Percentiles rank a stretch among this genome's conserved stretches.
These are phyloP conservation scores for Candida ulmi DNA, from an alignment of 805 yeast species.

Conservation along the genomic window DNA sequence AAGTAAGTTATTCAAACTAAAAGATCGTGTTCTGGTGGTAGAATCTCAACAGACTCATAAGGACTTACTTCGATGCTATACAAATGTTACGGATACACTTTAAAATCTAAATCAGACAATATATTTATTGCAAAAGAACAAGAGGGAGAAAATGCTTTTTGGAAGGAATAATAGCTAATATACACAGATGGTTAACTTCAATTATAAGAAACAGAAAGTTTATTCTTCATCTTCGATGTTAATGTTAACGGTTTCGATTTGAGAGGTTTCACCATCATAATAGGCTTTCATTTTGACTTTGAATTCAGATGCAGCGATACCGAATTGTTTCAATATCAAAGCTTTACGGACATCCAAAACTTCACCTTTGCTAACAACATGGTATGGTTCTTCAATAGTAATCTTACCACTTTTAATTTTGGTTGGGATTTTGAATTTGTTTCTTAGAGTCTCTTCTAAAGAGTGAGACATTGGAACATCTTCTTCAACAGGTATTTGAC, in stretches of 20 bases:
- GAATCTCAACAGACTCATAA: background rate
- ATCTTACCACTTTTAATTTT: constrained; percentile 87
- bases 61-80: constrained; percentile 1
- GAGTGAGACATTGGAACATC: constrained; percentile 97
- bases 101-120: background rate
- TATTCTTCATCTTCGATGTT: constrained; percentile 26
- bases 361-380: constrained; percentile 77
- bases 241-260: constrained; percentile 27
- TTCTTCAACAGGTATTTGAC: constrained; percentile 82
- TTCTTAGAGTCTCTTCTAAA: constrained; percentile 87
- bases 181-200: constrained; percentile 3
- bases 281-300: constrained; percentile 75
- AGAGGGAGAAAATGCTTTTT: background rate
- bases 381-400: constrained; percentile 64
- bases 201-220: background rate
- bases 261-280: constrained; percentile 56
- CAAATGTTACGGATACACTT: constrained; percentile 2
- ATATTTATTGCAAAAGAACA: background rate
- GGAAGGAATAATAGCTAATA: constrained; percentile 5
- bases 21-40: background rate
- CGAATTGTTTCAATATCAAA: constrained; percentile 87
- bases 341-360: constrained; percentile 86
- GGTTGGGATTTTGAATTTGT: constrained; percentile 86
- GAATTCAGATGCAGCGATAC: constrained; percentile 90
- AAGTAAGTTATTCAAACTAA: constrained; percentile 3